A percentile compares a stretch with the other conserved stretches of the same genome.
These are phyloP conservation scores for Xylaria sp. DNA, from an alignment of 2,329 filamentous ascomycete genomes.

Conservation along the genomic window DNA sequence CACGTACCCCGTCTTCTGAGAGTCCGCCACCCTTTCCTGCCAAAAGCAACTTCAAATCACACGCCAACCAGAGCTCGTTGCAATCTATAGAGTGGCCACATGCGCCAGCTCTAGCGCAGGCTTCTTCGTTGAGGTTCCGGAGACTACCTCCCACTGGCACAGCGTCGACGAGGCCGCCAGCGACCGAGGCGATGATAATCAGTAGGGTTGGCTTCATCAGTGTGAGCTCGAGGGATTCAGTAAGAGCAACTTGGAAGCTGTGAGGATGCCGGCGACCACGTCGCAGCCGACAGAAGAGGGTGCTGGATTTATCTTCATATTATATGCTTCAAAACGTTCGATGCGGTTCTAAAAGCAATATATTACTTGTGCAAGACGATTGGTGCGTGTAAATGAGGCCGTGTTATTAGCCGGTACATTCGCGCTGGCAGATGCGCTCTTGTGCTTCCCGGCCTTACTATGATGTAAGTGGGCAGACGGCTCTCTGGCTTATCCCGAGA, in stretches of 20 bases:
- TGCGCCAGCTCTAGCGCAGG: constrained; percentile 25
- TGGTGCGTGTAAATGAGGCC: constrained; percentile 29
- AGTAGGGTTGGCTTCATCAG: constrained; percentile 26
- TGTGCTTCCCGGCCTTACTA: constrained; percentile 4
- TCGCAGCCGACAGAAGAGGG: neutral
- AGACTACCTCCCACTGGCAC: constrained; percentile 32
- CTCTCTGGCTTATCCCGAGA: neutral
- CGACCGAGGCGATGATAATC: constrained; percentile 4
- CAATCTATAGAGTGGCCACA: constrained; percentile 37
- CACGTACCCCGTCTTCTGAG: constrained; percentile 30
- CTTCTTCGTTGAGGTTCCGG: constrained; percentile 30
- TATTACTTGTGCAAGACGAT: constrained; percentile 21
- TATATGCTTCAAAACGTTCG: neutral
- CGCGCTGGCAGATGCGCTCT: constrained; percentile 3
- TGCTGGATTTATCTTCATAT: constrained; percentile 3
- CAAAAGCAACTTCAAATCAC: constrained; percentile 32
- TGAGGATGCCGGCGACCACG: constrained; percentile 1
- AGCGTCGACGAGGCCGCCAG: constrained; percentile 10
- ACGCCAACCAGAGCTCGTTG: constrained; percentile 34
- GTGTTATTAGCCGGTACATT: constrained; percentile 28
- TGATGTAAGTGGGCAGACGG: neutral
- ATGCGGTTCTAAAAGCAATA: constrained; percentile 22
- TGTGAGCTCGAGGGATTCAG: neutral
- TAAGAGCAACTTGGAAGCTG: neutral
- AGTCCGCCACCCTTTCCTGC: constrained; percentile 17